A percentile compares a stretch with the other conserved stretches of the same genome.
These are phyloP conservation scores for Tulasnella sp. DNA, from an alignment of 768 basidiomycete species.

Conservation along the genomic window DNA sequence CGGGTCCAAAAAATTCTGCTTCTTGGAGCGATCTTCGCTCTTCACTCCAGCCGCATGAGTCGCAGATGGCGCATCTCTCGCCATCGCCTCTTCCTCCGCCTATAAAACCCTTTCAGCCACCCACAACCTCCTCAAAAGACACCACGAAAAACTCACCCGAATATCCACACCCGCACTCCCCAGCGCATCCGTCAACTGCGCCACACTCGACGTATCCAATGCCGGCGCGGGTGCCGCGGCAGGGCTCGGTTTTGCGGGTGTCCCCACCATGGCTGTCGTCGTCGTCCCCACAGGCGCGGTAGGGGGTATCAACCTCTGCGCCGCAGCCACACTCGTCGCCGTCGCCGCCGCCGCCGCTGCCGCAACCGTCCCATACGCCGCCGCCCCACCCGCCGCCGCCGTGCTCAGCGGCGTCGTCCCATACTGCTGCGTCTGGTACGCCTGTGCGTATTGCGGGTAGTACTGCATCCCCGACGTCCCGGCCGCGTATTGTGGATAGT, in stretches of 20 bases:
- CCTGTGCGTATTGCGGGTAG: slow-evolving; percentile 2
- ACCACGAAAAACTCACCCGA: slow-evolving; percentile 35
- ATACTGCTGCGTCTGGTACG: slow-evolving; percentile 32
- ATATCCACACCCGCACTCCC: slow-evolving; percentile 81
- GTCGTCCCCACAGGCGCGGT: slow-evolving; percentile 20
- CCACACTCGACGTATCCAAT: slow-evolving; percentile 39
- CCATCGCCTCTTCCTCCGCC: slow-evolving; percentile 66
- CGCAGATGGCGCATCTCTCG: slow-evolving; percentile 43
- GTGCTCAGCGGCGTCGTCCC: slow-evolving; percentile 24
- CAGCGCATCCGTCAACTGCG: slow-evolving; percentile 70
- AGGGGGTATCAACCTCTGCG: slow-evolving; percentile 8
- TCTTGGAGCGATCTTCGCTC: slow-evolving; percentile 62
- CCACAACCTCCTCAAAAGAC: neutral
- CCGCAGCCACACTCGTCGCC: neutral
- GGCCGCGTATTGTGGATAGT: slow-evolving; percentile 2
- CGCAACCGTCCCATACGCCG: slow-evolving; percentile 23
- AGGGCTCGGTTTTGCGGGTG: slow-evolving; percentile 22
- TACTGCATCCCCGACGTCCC: slow-evolving; percentile 4
- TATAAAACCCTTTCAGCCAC: slow-evolving; percentile 24
- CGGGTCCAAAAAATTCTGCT: slow-evolving; percentile 65
- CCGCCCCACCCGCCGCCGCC: slow-evolving; percentile 22
- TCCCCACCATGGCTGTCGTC: slow-evolving; percentile 21
- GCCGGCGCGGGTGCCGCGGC: slow-evolving; percentile 20
- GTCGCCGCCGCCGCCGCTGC: slow-evolving; percentile 20
- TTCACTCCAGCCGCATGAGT: neutral